Evolutionary conservation across 768 basidiomycete genomes (phyloP).

Genomic region (Floccularia luteovirens): DNA sequence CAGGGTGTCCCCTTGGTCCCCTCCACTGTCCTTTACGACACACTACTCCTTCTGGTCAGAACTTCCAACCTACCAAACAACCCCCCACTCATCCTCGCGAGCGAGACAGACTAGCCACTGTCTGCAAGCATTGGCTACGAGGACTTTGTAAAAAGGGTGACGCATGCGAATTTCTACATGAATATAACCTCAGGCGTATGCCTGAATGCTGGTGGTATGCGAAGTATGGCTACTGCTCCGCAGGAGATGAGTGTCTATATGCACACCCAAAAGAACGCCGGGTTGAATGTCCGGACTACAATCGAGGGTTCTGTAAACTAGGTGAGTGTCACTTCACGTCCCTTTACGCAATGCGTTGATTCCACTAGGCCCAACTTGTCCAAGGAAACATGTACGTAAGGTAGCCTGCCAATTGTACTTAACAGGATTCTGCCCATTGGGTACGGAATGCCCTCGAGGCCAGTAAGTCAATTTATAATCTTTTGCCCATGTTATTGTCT

Average conservation of each 20-base stretch:
- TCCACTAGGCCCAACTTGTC: constrained; percentile 70
- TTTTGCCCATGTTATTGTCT: constrained; percentile 6
- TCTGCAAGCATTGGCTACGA: constrained; percentile 98
- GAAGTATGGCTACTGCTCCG: constrained; percentile 95
- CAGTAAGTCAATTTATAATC: constrained; percentile 53
- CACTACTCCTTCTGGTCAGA: constrained; percentile 78
- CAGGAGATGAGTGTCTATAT: constrained; percentile 96
- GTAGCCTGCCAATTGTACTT: constrained; percentile 89
- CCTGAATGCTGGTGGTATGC: constrained; percentile 99
- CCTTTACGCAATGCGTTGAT: constrained; percentile 6
- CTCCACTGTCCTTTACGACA: constrained; percentile 89
- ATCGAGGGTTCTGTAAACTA: constrained; percentile 90
- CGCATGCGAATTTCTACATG: constrained; percentile 97
- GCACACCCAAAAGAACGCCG: constrained; percentile 89
- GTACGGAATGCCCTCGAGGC: constrained; percentile 79
- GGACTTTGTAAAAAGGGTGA: constrained; percentile 98
- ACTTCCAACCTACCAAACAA: constrained; percentile 85
- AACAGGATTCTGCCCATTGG: constrained; percentile 89
- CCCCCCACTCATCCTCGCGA: constrained; percentile 79
- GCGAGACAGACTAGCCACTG: constrained; percentile 78
- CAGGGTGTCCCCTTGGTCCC: constrained; percentile 89
- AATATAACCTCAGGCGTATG: constrained; percentile 97
- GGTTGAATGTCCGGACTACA: constrained; percentile 93
- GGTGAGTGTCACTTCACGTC: constrained; percentile 41
- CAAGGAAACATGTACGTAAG: constrained; percentile 87